Evolutionary conservation across 805 yeast genomes (phyloP).

Genomic region (Sugiyamaella qingdaonensis): DNA sequence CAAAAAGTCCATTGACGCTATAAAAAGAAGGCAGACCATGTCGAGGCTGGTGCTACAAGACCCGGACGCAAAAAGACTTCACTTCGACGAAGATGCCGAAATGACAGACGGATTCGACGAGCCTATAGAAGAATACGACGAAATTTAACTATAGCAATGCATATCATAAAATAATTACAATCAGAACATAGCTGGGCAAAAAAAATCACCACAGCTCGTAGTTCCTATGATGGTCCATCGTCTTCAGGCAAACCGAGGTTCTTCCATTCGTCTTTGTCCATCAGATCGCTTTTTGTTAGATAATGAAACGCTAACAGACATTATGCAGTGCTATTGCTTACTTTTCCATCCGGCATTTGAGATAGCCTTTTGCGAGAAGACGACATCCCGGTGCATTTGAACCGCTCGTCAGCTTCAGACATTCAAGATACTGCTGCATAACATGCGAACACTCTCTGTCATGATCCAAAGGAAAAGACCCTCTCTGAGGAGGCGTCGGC

Average conservation of each 20-base stretch:
- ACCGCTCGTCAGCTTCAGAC: slow-evolving; percentile 73
- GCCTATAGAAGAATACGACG: slow-evolving; percentile 1
- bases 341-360: slow-evolving; percentile 86
- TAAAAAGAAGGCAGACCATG: not conserved
- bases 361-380: slow-evolving; percentile 70
- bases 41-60: not conserved
- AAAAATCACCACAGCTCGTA: too few species aligned
- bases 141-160: not conserved
- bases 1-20: not conserved
- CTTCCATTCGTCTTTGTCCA: slow-evolving; percentile 57
- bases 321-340: slow-evolving; percentile 21
- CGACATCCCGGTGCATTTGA: slow-evolving; percentile 92
- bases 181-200: not conserved
- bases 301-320: not conserved
- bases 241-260: slow-evolving; percentile 60
- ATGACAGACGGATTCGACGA: slow-evolving; percentile 1
- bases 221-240: slow-evolving; percentile 20
- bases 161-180: not conserved
- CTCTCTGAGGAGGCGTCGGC: slow-evolving; percentile 94
- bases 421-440: slow-evolving; percentile 71
- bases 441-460: slow-evolving; percentile 71
- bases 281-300: slow-evolving; percentile 36
- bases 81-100: slow-evolving; percentile 1
- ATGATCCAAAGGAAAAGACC: slow-evolving; percentile 94
- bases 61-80: not conserved